A percentile compares a stretch with the other conserved stretches of the same genome.
phyloP scores from a whole-genome alignment of 345 rosid species.

The Hibiscus syriacus region DNA sequence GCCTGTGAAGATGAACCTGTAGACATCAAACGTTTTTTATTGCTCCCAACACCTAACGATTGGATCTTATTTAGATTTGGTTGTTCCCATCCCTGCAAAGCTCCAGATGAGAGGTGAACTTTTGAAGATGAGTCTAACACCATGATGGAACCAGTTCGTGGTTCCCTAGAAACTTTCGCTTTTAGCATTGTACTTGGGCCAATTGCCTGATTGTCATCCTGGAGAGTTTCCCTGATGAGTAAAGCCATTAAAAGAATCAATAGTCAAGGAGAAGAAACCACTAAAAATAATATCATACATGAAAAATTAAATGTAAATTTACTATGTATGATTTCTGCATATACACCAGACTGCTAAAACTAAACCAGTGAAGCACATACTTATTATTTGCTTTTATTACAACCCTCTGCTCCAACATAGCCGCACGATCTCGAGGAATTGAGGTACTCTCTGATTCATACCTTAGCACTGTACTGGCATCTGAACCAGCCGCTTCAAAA shows the following conservation, averaged over 20 bases:
- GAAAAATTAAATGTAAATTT: neutral
- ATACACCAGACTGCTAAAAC: neutral
- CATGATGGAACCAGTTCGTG: slow-evolving; percentile 56
- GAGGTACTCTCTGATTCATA: slow-evolving; percentile 51
- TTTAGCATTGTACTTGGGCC: slow-evolving; percentile 44
- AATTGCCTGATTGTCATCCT: slow-evolving; percentile 45
- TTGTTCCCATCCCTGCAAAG: slow-evolving; percentile 51
- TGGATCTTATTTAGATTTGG: slow-evolving; percentile 36
- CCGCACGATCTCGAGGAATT: slow-evolving; percentile 47
- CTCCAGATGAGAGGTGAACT: slow-evolving; percentile 42
- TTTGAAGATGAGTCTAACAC: slow-evolving; percentile 62
- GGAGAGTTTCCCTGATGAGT: slow-evolving; percentile 50
- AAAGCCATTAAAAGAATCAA: slow-evolving; percentile 16
- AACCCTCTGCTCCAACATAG: slow-evolving; percentile 46
- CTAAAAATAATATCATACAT: neutral
- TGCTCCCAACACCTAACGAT: slow-evolving; percentile 29
- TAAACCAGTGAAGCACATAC: slow-evolving; percentile 33
- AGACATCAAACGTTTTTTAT: slow-evolving; percentile 33
- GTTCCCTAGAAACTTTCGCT: slow-evolving; percentile 60
- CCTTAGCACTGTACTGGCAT: slow-evolving; percentile 41
- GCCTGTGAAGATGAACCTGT: slow-evolving; percentile 62
- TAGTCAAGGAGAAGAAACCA: neutral
- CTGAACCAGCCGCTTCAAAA: slow-evolving; percentile 56
- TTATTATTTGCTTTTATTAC: slow-evolving; percentile 55
- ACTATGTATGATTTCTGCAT: neutral